Evolutionary conservation across 768 basidiomycete species (phyloP), one percentile per base, ranked within the genome.

Genomic region (Auricularia sp.): DNA sequence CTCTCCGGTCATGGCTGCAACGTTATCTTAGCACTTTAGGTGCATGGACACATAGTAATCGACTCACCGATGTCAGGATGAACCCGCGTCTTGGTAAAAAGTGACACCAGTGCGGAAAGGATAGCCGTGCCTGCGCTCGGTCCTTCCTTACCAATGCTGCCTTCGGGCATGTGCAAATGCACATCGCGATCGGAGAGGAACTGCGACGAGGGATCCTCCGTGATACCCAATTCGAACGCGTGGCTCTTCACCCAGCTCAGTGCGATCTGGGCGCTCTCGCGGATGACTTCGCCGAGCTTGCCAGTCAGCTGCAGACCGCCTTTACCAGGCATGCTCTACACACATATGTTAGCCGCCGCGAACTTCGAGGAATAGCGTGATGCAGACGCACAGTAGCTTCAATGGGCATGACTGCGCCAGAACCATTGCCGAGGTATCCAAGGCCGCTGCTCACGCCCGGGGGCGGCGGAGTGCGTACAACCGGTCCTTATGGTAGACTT

Each of bases 111-210:
- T 0, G 96, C 94, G 56, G 90, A 86, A 65, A 97, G 71, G 47
- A 99, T 87, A 0, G 97, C 97, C 3, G 92, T 98, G 39, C 97
- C 97, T 1, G 97, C 97, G 70, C 91, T 94, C 1, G 97, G 97
- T 0, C 97, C 97, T 69, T 97, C 95, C 78, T 98, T 94, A 24
- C 92, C 92, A 63, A 94, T 86, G 71, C 88, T 89, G 8, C 93
- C 94, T 73, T 93, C 94, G 0, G 94, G 93, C 96, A 97, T 98
- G 73, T 98, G 97, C 47, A 99, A 84, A 75, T 98, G 96, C 18
- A 98, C 82, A 70, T 98, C 94, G 47, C 85, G 81, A 71, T 96
- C 89, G 29, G 87, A 85, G 70, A 98, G 77, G 73, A 94, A 87
- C 73, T 90, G 87, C 64, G 92, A 89, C 5, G 83, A 84, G 0